Evolutionary conservation across 306 rosid species (phyloP).

Genomic region (Inga leiocalycina): DNA sequence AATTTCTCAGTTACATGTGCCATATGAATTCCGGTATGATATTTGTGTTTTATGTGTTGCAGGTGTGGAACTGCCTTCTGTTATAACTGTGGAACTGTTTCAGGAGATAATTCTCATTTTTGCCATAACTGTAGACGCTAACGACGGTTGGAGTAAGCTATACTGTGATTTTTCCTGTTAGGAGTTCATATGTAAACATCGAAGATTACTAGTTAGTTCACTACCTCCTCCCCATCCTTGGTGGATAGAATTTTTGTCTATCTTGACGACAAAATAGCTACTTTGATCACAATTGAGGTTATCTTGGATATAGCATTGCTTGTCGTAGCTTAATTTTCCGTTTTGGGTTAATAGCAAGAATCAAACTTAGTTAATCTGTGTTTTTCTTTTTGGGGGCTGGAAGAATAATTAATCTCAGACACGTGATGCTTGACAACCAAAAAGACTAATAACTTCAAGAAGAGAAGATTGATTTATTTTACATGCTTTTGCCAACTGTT

Average conservation of each 20-base stretch:
- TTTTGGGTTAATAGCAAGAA: neutral
- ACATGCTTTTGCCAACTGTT: neutral
- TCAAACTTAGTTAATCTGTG: neutral
- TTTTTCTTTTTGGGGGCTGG: no score
- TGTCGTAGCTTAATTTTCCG: neutral
- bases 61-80: conserved; percentile 58
- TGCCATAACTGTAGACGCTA: conserved; percentile 29
- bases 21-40: neutral
- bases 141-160: neutral
- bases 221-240: neutral
- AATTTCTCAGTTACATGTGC: neutral
- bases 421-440: neutral
- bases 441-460: neutral
- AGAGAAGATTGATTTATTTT: neutral
- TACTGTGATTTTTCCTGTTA: neutral
- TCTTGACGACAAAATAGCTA: neutral
- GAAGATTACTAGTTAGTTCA: neutral
- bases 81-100: conserved; percentile 44
- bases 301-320: neutral
- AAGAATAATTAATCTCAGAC: no score
- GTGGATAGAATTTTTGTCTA: neutral
- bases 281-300: neutral
- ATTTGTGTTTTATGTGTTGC: conserved; percentile 27
- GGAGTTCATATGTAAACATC: neutral
- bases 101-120: neutral